phyloP scores from a whole-genome alignment of 2,329 filamentous ascomycete genomes.

The Monosporascus cannonballus region DNA sequence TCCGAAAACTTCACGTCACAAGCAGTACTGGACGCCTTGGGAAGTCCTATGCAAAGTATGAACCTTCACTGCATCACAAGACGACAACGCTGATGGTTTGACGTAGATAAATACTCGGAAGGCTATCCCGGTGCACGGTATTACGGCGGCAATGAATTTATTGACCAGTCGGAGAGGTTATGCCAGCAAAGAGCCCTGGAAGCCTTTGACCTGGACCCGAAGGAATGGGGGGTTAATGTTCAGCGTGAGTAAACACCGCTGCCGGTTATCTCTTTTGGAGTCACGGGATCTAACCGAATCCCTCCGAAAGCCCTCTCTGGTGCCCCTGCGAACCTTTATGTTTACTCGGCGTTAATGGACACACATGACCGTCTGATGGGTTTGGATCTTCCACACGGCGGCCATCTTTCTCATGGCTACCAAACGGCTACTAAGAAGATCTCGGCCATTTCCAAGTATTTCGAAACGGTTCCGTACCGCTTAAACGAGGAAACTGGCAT shows the following conservation, averaged over 20 bases:
- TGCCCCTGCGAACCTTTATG: conserved; percentile 73
- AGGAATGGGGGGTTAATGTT: conserved; percentile 96
- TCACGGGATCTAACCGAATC: conserved; percentile 13
- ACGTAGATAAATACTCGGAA: conserved; percentile 90
- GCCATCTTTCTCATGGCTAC: conserved; percentile 94
- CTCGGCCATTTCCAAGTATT: conserved; percentile 98
- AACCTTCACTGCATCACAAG: conserved; percentile 13
- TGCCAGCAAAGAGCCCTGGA: conserved; percentile 88
- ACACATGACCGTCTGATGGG: conserved; percentile 96
- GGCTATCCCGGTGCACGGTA: conserved; percentile 95
- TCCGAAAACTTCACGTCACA: conserved; percentile 96
- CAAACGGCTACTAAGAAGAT: conserved; percentile 93
- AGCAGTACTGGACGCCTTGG: conserved; percentile 83
- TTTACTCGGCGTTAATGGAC: conserved; percentile 89
- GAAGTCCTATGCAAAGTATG: conserved; percentile 91
- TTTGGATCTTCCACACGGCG: conserved; percentile 91
- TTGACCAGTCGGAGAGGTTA: conserved; percentile 81
- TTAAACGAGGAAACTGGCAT: conserved; percentile 84
- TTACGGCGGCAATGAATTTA: conserved; percentile 95
- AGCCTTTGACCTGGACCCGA: conserved; percentile 74
- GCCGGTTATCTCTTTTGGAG: neutral
- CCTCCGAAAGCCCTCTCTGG: conserved; percentile 62
- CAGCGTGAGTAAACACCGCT: conserved; percentile 54
- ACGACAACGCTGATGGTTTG: conserved; percentile 24
- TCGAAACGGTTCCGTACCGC: conserved; percentile 94